Base-by-base conservation (phyloP, 2,329 filamentous ascomycete species). In the Orbilia brochopaga region DNA sequence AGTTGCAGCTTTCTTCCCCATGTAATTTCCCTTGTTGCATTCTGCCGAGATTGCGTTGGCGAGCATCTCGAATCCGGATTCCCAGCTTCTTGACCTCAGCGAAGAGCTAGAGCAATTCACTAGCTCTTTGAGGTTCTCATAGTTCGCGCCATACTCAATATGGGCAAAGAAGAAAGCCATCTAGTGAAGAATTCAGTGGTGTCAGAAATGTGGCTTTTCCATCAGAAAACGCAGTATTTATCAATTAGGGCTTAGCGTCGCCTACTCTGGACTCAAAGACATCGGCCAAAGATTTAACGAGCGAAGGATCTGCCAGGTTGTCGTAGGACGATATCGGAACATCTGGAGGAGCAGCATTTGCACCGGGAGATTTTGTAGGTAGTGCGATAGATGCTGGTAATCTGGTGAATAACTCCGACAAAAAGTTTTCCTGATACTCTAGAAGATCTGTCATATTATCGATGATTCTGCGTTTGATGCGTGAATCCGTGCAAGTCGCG, bases 271-370 rank as follows among this genome's bases (percentile, higher is more conserved):
- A 64, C 54, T 70, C 66, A 24, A 70, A 70, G 48, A 70, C 60
- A 46, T 70, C 66, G 19, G 66, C 66, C 27, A 70, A 52, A 56
- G 66, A 70, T 70, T 70, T 70, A 56, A 70, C 66, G 37, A 70
- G 59, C 17, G 66, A 64, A 17, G 66, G 66, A 55, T 70, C 66
- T n/a, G 66, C 66, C 30, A 70, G 24, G n/a, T 70, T 70, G 27
- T 64, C 66, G 27, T 70, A 53, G 4, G 66, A 64, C 17, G 66
- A 52, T 19, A 60, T 21, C 35, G 19, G 30, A 23, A 64, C 24
- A 53, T 70, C 66, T n/a, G 55, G 55, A 7, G 55, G 35, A 13
- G 42, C 54, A 10, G 17, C 21, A 40, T 52, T 64, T 8, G 27
- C 5, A 2, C 37, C 40, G 7, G 48, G n/a, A 7, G 48, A 48